Evolutionary conservation across 148 eudicot genomes (phyloP), one percentile per base, ranked within the genome.

Genomic region (Arctostaphylos glauca): DNA sequence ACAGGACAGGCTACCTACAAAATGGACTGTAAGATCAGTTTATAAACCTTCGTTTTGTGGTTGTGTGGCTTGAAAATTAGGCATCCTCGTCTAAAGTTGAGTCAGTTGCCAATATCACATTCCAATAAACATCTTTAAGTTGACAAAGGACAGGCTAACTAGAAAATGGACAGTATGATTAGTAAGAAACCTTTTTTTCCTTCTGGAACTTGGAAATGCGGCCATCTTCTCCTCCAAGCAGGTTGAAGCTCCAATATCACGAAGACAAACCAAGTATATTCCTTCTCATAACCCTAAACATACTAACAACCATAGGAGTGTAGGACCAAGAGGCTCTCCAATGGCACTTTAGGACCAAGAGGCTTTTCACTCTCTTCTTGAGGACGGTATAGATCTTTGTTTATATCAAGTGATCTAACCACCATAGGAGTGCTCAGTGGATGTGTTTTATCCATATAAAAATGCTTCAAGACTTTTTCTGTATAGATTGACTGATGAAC

Each of bases 161-260:
- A 23, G 13, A 64, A 23, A 23, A 23, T 74, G 77, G 16, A n/a
- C 15, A 15, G 25, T 23, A 47, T 47, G 15, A 48, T 0, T 16
- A 12, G 7, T 48, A 23, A 49, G 77, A 74, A 48, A 43, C 49
- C 10, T 49, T 21, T 74, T 49, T 47, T 38, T 38, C 12, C 12
- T 64, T 23, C 9, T 23, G 25, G 38, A 7, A 25, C 4, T 23
- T 67, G 46, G 31, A 31, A 23, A 25, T 67, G 21, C 15, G 10
- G 14, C 72, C 43, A 73, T 73, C 76, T 16, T 73, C 53, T 73
- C 76, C 52, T 73, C 76, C 53, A 18, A 73, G 4, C 9, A 73
- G 77, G 25, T 19, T 73, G 25, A 47, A 41, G 48, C 48, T 38
- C 74, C n/a, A 41, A 14, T 14, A 41, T 70, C 48, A 70, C 74